Evolutionary conservation across 805 yeast genomes (phyloP).

Genomic region (Priceomyces haplophilus): DNA sequence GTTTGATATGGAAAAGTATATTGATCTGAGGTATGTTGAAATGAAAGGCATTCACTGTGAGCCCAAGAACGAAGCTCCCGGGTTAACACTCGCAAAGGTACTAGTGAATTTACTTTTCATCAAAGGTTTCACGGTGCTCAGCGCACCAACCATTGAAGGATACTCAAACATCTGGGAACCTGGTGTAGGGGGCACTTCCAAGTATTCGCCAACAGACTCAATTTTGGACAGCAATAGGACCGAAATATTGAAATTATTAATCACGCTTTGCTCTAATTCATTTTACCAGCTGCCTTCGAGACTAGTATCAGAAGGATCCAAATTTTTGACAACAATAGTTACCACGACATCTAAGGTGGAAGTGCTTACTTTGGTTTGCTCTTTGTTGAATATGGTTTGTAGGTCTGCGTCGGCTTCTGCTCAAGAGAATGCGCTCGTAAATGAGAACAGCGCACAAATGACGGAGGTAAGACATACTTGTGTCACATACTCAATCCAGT

Average conservation of each 20-base stretch:
- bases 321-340: conserved; percentile 56
- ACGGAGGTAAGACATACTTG: conserved; percentile 44
- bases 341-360: conserved; percentile 48
- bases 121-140: conserved; percentile 49
- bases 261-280: conserved; percentile 59
- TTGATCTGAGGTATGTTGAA: conserved; percentile 4
- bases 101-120: conserved; percentile 49
- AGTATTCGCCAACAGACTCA: conserved; percentile 22
- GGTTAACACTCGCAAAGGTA: conserved; percentile 33
- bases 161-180: conserved; percentile 62
- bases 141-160: conserved; percentile 3
- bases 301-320: conserved; percentile 53
- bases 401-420: conserved; percentile 42
- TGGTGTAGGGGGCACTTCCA: conserved; percentile 58
- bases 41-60: conserved; percentile 11
- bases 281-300: conserved; percentile 48
- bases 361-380: conserved; percentile 55
- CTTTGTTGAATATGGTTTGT: conserved; percentile 63
- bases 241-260: conserved; percentile 60
- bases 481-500: conserved; percentile 57
- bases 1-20: conserved; percentile 41
- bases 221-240: conserved; percentile 59
- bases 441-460: conserved; percentile 21
- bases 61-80: conserved; percentile 19
- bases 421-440: conserved; percentile 45